Evolutionary conservation across 805 yeast species (phyloP), one percentile per base, ranked within the genome.

Genomic region (Yarrowia osloensis): DNA sequence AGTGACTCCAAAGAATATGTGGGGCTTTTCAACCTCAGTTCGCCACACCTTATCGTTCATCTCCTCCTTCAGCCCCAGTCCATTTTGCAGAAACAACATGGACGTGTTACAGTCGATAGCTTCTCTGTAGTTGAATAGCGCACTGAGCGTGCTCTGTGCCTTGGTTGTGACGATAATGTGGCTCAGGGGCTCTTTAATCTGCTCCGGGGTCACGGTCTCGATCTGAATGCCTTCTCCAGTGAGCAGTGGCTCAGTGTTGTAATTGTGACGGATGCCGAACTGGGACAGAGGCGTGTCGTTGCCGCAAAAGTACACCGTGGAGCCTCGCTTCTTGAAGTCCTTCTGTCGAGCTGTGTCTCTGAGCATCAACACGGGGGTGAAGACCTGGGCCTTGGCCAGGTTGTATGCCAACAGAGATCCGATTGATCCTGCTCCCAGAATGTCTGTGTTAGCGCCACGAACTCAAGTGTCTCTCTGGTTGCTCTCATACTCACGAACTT

Each of bases 31-130:
- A 0, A 70, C 71, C 1, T 69, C 57, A 21, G 12, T 63, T 2
- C 76, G 85, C 92, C 94, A 90, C 8, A 85, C 76, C 24, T 57
- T 57, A 8, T 77, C 73, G 1, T 77, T 74, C 12, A 91, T 71
- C 67, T 81, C 80, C 13, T 83, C 89, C 7, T 82, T 74, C 47
- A 85, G 81, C 11, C 98, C 98, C 81, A 92, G 81, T 0, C 92
- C 99, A 75, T 95, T 91, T 67, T 91, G 98, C n/a, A 93, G 71
- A 24, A 93, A 75, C 52, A 93, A 70, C 2, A 92, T 75, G 67
- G 85, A 86, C 1, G 93, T 82, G 2, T 78, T 73, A 1, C 78
- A 73, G 31, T 77, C 75, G 31, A 94, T 81, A 66, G 77, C 77
- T 1, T 82, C 80, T 22, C 85, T 69, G 65, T 86, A 80, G 3